Base-by-base conservation (phyloP, 2,329 filamentous ascomycete genomes). In the Cryphonectria parasitica region DNA sequence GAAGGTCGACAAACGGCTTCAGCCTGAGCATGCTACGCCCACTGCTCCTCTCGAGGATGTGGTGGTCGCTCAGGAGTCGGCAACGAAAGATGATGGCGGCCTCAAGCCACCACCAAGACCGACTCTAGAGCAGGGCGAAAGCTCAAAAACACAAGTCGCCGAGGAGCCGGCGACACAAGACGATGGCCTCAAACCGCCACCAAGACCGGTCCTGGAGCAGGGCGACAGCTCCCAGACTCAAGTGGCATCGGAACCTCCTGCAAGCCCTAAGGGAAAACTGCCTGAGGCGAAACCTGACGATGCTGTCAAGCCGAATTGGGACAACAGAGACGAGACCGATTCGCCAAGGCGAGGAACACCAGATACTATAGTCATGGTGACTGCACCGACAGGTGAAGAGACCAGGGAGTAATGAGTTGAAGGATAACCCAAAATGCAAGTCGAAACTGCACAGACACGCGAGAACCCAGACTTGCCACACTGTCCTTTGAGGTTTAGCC, bases 1-100 rank as follows among this genome's bases (percentile, higher is more conserved):
- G 19, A 77, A 75, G 34, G 71, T 73, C 10, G 83, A 86, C 68
- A 74, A 75, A 52, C 78, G 82, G 22, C 78, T 86, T n/a, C 76
- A 75, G 34, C 72, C 73, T 22, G 41, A 75, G 0, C 71, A 75
- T 5, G 72, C 78, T 2, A 74, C 13, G 0, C 43, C n/a, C 8
- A 41, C 39, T 71, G 77, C 73, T 1, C 77, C 80, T 7, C 72
- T 82, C 34, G 78, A 81, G 64, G 77, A 78, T n/a, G 78, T 82
- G 0, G 77, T 80, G 25, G 74, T 76, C 0, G 56, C 60, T 15
- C 52, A 64, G 11, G 71, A 54, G 25, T 13, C 60, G 17, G n/a
- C 36, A 4, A 28, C 39, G 19, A 17, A 49, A 64, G 25, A 60
- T 25, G 65, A 36, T n/a, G 68, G 71, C 45, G 45, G 45, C 6